These are phyloP conservation scores for Talaromyces amestolkiae DNA, from an alignment of 2,329 filamentous ascomycete genomes.

Conservation along the genomic window DNA sequence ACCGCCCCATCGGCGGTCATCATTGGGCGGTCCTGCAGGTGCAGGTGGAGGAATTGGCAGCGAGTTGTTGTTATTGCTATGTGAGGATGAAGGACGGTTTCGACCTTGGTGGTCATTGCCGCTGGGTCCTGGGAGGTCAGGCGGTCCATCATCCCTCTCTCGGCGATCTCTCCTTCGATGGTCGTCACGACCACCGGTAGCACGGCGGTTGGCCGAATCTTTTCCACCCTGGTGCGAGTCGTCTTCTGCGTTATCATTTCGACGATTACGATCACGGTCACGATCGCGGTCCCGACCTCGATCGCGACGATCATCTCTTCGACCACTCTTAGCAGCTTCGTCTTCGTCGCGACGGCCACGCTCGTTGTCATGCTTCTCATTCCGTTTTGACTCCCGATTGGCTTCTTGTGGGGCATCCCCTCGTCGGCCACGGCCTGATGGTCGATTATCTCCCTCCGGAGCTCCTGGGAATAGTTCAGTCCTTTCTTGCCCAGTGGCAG, in stretches of 20 bases:
- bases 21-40: slow-evolving; percentile 26
- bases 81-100: slow-evolving; percentile 34
- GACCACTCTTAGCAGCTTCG: slow-evolving; percentile 28
- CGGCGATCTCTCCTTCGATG: slow-evolving; percentile 35
- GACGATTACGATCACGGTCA: slow-evolving; percentile 36
- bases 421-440: slow-evolving; percentile 31
- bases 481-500: slow-evolving; percentile 26
- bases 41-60: slow-evolving; percentile 29
- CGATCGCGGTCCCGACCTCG: slow-evolving; percentile 34
- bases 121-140: slow-evolving; percentile 21
- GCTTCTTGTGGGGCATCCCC: slow-evolving; percentile 37
- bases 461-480: slow-evolving; percentile 35
- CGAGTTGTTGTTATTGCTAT: slow-evolving; percentile 26
- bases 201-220: slow-evolving; percentile 32
- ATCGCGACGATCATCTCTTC: slow-evolving; percentile 39
- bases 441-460: slow-evolving; percentile 30
- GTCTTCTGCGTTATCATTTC: slow-evolving; percentile 29
- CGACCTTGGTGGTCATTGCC: slow-evolving; percentile 35
- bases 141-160: slow-evolving; percentile 35
- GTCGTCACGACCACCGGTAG: slow-evolving; percentile 34
- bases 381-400: slow-evolving; percentile 33
- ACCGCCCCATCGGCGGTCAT: slow-evolving; percentile 37
- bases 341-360: slow-evolving; percentile 31
- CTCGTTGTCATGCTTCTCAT: slow-evolving; percentile 29
- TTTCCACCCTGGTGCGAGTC: slow-evolving; percentile 31